phyloP scores from a whole-genome alignment of 345 rosid genomes.

The Lepidium aucheri region DNA sequence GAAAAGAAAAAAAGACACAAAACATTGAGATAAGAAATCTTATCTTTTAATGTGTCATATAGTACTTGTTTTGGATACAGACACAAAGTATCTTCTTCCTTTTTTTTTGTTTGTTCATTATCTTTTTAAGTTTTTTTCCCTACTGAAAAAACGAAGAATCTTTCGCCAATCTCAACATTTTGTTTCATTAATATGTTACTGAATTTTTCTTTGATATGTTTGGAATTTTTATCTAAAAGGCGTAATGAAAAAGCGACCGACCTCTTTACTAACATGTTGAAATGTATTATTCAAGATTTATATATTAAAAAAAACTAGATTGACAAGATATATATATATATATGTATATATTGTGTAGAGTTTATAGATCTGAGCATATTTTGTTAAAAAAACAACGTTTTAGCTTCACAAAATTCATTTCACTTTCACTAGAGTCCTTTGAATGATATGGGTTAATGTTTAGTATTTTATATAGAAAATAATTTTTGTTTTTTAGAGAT shows the following conservation, averaged over 20 bases:
- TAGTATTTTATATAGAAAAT: too few species aligned
- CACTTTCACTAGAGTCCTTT: too few species aligned
- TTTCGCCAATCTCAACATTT: conserved; percentile 18
- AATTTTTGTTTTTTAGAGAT: too few species aligned
- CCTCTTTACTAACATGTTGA: not conserved
- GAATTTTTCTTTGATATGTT: not conserved
- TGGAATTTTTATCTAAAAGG: not conserved
- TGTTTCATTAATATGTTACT: not conserved
- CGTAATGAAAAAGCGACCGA: not conserved
- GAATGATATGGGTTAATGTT: too few species aligned
- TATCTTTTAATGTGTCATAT: conserved; percentile 23
- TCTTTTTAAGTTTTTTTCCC: not conserved
- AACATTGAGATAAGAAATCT: conserved; percentile 19
- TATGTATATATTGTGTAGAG: too few species aligned
- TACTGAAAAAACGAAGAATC: conserved; percentile 11
- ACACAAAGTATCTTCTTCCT: conserved; percentile 15
- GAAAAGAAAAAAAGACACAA: conserved; percentile 5
- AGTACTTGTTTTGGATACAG: conserved; percentile 21
- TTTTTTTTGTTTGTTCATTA: conserved; percentile 5
- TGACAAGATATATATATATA: too few species aligned
- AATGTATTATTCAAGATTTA: not conserved
- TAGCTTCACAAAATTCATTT: too few species aligned
- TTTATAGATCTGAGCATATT: too few species aligned
- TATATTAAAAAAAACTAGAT: too few species aligned
- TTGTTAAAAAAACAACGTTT: too few species aligned